These are phyloP conservation scores for Sarocladium strictum DNA, from an alignment of 2,329 filamentous ascomycete species.

Conservation along the genomic window DNA sequence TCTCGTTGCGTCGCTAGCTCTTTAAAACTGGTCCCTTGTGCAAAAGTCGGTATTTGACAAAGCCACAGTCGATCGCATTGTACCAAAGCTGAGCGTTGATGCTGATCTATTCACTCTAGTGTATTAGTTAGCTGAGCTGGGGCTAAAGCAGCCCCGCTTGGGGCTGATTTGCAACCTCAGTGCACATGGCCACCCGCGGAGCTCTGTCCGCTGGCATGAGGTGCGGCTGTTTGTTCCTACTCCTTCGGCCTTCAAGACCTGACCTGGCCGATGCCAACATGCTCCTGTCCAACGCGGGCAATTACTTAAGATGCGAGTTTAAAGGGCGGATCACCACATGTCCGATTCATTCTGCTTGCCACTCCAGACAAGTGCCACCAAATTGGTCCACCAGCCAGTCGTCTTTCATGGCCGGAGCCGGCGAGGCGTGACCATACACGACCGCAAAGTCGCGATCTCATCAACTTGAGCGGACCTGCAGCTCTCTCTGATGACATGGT, in stretches of 20 bases:
- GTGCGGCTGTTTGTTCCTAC: too few relatives aligned
- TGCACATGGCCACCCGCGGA: too few relatives aligned
- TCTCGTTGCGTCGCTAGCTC: background rate
- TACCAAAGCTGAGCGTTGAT: background rate
- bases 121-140: background rate
- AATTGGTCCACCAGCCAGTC: background rate
- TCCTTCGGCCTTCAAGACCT: too few relatives aligned
- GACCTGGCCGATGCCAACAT: too few relatives aligned
- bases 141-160: background rate
- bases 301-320: too few relatives aligned
- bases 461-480: background rate
- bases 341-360: too few relatives aligned
- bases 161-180: background rate
- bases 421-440: background rate
- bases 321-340: too few relatives aligned
- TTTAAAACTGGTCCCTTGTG: background rate
- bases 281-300: too few relatives aligned
- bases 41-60: background rate
- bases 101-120: background rate
- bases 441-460: background rate
- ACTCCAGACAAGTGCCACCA: background rate
- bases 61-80: background rate
- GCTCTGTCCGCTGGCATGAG: too few relatives aligned
- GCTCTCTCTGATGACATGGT: background rate
- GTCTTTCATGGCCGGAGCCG: background rate